Evolutionary conservation across 2,329 filamentous ascomycete genomes (phyloP).

Genomic region (Aureobasidium sp.): DNA sequence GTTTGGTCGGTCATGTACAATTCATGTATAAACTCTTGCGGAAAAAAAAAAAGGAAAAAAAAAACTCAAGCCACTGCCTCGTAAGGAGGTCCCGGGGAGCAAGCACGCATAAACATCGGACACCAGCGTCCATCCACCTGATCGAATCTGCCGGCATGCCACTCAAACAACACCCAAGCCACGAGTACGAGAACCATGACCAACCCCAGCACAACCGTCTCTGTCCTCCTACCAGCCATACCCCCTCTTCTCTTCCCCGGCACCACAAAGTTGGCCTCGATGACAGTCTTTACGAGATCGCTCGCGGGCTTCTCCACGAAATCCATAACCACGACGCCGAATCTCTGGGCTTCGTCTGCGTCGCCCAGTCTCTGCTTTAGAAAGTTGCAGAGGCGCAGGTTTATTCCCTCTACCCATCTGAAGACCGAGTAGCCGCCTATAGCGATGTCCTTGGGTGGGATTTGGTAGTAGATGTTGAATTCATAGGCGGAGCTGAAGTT

Average conservation of each 20-base stretch:
- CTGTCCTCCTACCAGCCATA: neutral
- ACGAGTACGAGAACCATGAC: neutral
- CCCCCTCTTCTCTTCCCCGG: neutral
- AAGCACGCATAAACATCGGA: neutral
- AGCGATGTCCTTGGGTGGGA: conserved; percentile 31
- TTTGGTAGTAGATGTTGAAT: conserved; percentile 30
- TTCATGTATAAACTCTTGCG: no score
- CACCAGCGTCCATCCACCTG: neutral
- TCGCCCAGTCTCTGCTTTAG: conserved; percentile 20
- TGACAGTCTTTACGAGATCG: conserved; percentile 30
- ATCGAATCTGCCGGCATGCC: neutral
- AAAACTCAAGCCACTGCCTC: neutral
- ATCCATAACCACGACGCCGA: conserved; percentile 29
- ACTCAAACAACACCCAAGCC: neutral
- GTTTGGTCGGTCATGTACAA: neutral
- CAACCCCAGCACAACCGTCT: neutral
- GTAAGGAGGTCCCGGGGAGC: neutral
- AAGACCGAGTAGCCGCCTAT: conserved; percentile 36
- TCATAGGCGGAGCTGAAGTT: conserved; percentile 40
- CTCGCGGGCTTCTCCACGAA: conserved; percentile 30
- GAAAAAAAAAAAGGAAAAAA: no score
- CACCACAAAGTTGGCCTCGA: conserved; percentile 1
- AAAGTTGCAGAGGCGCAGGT: conserved; percentile 30
- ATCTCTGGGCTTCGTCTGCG: conserved; percentile 18
- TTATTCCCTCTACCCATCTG: conserved; percentile 38